These are phyloP conservation scores for Vanderwaltozyma yarrowii DNA, from an alignment of 805 yeast species.

Conservation along the genomic window DNA sequence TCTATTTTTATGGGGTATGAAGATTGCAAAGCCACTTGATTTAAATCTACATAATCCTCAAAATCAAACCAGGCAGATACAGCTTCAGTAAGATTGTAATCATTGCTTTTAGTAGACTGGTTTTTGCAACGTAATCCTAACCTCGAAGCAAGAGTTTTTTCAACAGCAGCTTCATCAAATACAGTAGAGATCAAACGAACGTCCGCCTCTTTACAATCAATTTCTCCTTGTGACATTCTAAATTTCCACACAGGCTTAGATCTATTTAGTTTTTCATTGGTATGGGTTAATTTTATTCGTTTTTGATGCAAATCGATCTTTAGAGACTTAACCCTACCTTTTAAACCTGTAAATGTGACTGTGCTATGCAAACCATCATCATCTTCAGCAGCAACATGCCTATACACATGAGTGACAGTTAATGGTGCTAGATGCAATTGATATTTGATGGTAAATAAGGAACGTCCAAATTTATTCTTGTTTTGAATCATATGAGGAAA, in stretches of 20 bases:
- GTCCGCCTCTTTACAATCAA: conserved; percentile 61
- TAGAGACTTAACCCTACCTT: conserved; percentile 42
- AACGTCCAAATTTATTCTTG: conserved; percentile 51
- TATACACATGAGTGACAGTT: conserved; percentile 59
- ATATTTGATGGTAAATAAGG: conserved; percentile 65
- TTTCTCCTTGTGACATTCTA: conserved; percentile 56
- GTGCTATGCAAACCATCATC: conserved; percentile 31
- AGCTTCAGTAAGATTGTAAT: conserved; percentile 1
- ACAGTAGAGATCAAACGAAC: conserved; percentile 54
- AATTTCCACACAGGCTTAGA: conserved; percentile 41
- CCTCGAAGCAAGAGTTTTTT: conserved; percentile 21
- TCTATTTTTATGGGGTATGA: conserved; percentile 33
- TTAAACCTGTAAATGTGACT: conserved; percentile 50
- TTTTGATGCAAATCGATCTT: conserved; percentile 55
- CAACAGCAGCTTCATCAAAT: conserved; percentile 46
- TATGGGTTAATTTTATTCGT: conserved; percentile 32
- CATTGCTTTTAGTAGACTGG: conserved; percentile 1
- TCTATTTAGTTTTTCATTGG: conserved; percentile 36
- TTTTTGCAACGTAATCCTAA: conserved; percentile 19
- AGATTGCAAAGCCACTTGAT: conserved; percentile 34
- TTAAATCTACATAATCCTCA: conserved; percentile 68
- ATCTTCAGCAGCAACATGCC: conserved; percentile 41
- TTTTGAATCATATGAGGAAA: conserved; percentile 43
- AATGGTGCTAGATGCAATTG: conserved; percentile 57
- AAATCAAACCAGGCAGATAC: conserved; percentile 51